Conservation (phyloP, 140 eudicot genomes). For the Ambrosia hybrid region DNA sequence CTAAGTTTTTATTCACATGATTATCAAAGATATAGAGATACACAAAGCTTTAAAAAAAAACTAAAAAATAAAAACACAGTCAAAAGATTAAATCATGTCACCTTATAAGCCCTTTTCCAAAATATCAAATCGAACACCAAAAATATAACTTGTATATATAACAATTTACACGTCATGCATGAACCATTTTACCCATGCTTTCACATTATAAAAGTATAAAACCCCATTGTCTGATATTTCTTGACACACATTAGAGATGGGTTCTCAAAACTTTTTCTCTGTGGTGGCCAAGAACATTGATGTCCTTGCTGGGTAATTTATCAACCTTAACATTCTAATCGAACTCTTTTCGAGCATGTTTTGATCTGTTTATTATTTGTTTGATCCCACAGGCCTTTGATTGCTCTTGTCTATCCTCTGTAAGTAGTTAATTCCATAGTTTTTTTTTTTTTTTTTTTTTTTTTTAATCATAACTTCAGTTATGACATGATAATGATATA, state of each 20-base stretch:
- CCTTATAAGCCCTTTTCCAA: neutral
- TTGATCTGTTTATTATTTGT: conserved; percentile 12
- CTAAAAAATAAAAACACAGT: neutral
- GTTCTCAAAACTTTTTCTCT: conserved; percentile 61
- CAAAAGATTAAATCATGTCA: neutral
- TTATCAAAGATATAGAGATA: too few species aligned
- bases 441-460: neutral
- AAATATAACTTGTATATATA: neutral
- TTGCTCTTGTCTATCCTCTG: conserved; percentile 86
- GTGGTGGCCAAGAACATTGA: conserved; percentile 88
- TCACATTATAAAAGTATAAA: conserved; percentile 34
- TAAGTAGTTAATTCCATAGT: conserved; percentile 38
- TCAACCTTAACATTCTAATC: neutral
- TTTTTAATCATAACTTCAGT: neutral
- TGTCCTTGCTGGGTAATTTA: conserved; percentile 71
- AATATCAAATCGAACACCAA: conserved; percentile 2
- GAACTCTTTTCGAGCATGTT: neutral
- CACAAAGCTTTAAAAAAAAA: too few species aligned
- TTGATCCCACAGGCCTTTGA: conserved; percentile 63
- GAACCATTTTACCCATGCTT: neutral
- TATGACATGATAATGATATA: neutral
- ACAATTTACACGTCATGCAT: neutral
- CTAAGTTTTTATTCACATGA: too few species aligned
- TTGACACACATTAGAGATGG: conserved; percentile 38
- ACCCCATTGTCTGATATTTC: neutral